phyloP scores from a whole-genome alignment of 1,139 yeast genomes.

The Kurtzmaniella natalensis region DNA sequence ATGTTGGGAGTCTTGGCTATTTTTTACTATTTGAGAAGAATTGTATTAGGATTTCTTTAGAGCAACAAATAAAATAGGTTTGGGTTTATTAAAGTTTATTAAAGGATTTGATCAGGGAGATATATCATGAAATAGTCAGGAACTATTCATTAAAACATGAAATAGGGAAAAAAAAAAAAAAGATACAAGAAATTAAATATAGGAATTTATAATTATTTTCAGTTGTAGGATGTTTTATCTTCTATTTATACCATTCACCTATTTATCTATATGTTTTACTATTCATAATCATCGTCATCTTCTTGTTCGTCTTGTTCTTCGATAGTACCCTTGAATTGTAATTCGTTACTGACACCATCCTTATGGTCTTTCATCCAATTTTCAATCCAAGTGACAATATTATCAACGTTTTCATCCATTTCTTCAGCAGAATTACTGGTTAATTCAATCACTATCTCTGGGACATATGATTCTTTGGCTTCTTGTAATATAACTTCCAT shows the following conservation, averaged over 20 bases:
- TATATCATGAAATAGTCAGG: neutral
- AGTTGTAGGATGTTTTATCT: conserved; percentile 2
- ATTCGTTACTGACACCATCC: conserved; percentile 35
- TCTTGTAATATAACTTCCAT: conserved; percentile 90
- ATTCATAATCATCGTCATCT: conserved; percentile 9
- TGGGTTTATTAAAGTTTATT: neutral
- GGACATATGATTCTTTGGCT: conserved; percentile 76
- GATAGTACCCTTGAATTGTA: conserved; percentile 10
- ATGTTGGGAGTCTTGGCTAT: conserved; percentile 19
- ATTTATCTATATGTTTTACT: conserved; percentile 7
- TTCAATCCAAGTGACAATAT: conserved; percentile 69
- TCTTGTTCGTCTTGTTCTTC: conserved; percentile 13
- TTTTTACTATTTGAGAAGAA: conserved; percentile 24
- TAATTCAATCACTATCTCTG: conserved; percentile 78
- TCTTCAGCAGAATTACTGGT: conserved; percentile 69
- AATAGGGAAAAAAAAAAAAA: neutral
- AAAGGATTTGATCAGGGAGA: no score
- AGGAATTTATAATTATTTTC: neutral
- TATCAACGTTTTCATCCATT: conserved; percentile 72
- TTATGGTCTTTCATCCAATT: conserved; percentile 59
- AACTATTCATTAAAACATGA: neutral
- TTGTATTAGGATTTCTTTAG: conserved; percentile 16
- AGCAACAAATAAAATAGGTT: conserved; percentile 1
- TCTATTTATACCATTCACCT: neutral
- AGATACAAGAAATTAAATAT: neutral